A percentile compares a stretch with the other conserved stretches of the same genome.
Evolutionary conservation across 306 rosid species (phyloP).

Genomic region (Fagus crenata): DNA sequence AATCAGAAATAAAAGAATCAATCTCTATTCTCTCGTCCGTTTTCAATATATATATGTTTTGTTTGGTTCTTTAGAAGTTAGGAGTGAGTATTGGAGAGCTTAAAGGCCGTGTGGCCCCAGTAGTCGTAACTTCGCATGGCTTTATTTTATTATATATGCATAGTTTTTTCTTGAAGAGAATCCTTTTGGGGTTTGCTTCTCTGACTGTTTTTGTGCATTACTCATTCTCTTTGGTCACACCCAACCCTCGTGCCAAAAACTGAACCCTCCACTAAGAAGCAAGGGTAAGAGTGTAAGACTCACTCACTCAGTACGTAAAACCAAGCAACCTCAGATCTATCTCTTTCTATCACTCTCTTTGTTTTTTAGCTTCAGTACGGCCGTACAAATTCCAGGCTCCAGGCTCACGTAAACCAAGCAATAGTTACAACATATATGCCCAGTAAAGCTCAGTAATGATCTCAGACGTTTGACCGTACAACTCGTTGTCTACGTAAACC

Average conservation of each 20-base stretch:
- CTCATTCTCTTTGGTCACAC: conserved; percentile 3
- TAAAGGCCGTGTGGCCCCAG: neutral
- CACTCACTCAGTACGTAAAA: conserved; percentile 32
- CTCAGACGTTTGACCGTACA: neutral
- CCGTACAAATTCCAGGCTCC: conserved; percentile 12
- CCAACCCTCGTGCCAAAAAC: neutral
- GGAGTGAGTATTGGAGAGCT: conserved; percentile 1
- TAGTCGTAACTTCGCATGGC: conserved; percentile 2
- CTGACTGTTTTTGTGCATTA: conserved; percentile 10
- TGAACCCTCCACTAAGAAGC: neutral
- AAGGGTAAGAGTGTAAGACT: neutral
- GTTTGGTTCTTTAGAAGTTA: conserved; percentile 1
- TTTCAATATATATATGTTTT: neutral
- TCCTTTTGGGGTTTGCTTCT: conserved; percentile 34
- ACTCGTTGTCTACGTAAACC: neutral
- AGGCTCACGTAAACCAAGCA: conserved; percentile 25
- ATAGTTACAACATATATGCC: neutral
- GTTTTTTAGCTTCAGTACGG: neutral
- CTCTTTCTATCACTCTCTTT: neutral
- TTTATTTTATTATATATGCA: neutral
- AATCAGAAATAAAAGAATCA: conserved; percentile 12
- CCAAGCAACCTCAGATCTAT: conserved; percentile 21
- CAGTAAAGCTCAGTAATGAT: too few species aligned
- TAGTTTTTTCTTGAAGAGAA: conserved; percentile 3
- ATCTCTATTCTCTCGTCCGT: conserved; percentile 24